phyloP scores from a whole-genome alignment of 306 rosid species.

The Glycine tomentella region DNA sequence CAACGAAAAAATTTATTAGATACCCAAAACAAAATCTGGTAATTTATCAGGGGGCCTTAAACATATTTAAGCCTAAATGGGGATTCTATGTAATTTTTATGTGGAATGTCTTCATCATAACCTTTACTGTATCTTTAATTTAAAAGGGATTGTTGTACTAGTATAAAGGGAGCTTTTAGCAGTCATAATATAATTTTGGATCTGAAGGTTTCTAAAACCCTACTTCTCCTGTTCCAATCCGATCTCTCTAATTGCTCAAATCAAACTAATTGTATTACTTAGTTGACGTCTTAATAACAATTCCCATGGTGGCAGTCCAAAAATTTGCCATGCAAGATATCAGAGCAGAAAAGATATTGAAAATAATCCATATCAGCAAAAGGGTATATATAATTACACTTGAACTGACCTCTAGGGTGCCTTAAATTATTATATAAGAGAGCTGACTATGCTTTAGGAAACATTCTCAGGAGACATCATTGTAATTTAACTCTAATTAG shows the following conservation, averaged over 20 bases:
- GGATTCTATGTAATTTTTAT: neutral
- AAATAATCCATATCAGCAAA: neutral
- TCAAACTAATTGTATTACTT: neutral
- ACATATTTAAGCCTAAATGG: too few relatives aligned
- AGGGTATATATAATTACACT: neutral
- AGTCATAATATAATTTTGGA: neutral
- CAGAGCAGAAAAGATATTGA: neutral
- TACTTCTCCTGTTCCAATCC: constrained; percentile 8
- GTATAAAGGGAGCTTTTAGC: neutral
- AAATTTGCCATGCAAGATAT: neutral
- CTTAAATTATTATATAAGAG: neutral
- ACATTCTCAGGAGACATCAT: constrained; percentile 2
- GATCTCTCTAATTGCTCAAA: constrained; percentile 11
- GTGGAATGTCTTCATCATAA: neutral
- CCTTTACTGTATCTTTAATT: neutral
- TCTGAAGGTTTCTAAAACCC: constrained; percentile 9
- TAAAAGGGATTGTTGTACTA: neutral
- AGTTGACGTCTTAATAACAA: neutral
- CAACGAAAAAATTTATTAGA: too few relatives aligned
- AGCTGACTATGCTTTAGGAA: constrained; percentile 18
- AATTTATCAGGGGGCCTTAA: too few relatives aligned
- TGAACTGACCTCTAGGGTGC: neutral
- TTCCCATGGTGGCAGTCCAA: too few relatives aligned
- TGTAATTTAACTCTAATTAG: constrained; percentile 36
- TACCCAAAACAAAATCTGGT: too few relatives aligned